Evolutionary conservation across 169 alveolate species (phyloP), one percentile per base, ranked within the genome.

Genomic region (Plasmodium gaboni): DNA sequence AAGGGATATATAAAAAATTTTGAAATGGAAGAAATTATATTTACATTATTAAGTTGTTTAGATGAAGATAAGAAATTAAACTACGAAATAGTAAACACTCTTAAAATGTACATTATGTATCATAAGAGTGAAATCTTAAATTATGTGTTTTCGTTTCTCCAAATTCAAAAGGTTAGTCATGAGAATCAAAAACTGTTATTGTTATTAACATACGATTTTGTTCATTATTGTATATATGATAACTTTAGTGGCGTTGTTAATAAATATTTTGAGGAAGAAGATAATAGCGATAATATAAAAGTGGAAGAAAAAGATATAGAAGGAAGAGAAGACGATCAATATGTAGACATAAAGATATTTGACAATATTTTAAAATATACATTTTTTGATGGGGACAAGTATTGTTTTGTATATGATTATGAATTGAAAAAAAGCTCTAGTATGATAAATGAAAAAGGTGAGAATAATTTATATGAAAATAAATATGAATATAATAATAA

Each of bases 301-400:
- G 67, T 6, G n/a, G 50, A 60, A 80, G 69, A 57, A 7, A 19
- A 3, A 17, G 26, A 44, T 22, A 24, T 53, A 44, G 68, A 68
- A 55, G 59, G 51, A 51, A 38, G 42, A 26, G 48, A 9, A 24
- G 44, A 10, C 24, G 26, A 15, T 8, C 53, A 53, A 32, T 51
- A 55, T 83, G 55, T 28, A 48, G 91, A 83, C 63, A 19, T 83
- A 83, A 24, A 83, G 32, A 83, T 83, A 38, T 83, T 83, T 68
- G 55, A 83, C 12, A 83, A 83, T 42, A 67, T 83, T 53, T 55
- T 83, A 68, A 83, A 68, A 28, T 83, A 83, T 32, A 67, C 85
- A 8, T 83, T 83, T 71, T 83, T 83, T 28, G 91, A 83, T 83
- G 91, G 91, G 7, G 91, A 68, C 46, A 72, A 83, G n/a, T 68